phyloP scores from a whole-genome alignment of 1,139 yeast genomes.

The Protomyces arabidopsidicola region DNA sequence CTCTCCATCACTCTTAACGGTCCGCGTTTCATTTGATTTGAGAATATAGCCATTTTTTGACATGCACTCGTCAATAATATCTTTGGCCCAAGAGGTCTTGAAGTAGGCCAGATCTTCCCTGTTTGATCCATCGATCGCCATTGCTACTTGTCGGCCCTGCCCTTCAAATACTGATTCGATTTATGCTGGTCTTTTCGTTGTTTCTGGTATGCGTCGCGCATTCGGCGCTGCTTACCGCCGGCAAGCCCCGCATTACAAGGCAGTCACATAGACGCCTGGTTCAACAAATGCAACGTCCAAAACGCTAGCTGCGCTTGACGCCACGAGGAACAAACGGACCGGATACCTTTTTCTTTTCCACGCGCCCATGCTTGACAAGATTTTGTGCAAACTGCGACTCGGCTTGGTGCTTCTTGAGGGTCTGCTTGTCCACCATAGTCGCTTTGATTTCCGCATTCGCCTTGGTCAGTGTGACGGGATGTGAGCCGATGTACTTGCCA shows the following conservation, averaged over 20 bases:
- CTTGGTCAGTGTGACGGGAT: constrained; percentile 64
- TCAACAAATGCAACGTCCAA: too few species aligned
- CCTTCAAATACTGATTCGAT: too few species aligned
- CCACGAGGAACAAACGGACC: constrained; percentile 12
- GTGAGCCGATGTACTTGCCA: constrained; percentile 65
- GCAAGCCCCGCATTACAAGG: neutral
- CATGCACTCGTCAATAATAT: neutral
- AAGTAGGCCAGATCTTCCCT: neutral
- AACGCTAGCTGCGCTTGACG: constrained; percentile 1
- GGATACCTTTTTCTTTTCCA: constrained; percentile 4
- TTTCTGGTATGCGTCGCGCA: too few species aligned
- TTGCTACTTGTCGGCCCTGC: neutral
- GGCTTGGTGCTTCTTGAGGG: constrained; percentile 22
- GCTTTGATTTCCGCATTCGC: constrained; percentile 41
- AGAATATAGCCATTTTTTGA: neutral
- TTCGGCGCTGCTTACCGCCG: too few species aligned
- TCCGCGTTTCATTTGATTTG: constrained; percentile 1
- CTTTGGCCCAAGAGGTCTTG: neutral
- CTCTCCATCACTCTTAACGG: constrained; percentile 9
- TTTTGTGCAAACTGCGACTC: constrained; percentile 19
- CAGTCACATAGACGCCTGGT: neutral
- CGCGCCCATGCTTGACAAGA: constrained; percentile 15
- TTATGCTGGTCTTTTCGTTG: too few species aligned
- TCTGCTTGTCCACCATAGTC: constrained; percentile 21
- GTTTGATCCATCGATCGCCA: neutral